These are phyloP conservation scores for Ochetophila trinervis DNA, from an alignment of 306 rosid species.

Conservation along the genomic window DNA sequence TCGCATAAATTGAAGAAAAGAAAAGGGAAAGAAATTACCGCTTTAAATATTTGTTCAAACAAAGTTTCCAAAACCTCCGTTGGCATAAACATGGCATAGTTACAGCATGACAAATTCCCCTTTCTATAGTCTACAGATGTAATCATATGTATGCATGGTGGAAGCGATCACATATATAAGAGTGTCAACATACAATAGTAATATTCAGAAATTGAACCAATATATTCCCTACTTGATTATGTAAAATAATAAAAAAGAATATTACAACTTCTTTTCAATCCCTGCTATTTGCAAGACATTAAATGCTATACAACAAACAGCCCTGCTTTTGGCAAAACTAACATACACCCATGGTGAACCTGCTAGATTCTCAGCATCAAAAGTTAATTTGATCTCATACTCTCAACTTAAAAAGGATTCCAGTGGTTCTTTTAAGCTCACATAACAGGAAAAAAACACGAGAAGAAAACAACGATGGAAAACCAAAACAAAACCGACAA, in stretches of 20 bases:
- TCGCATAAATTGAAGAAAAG: background rate
- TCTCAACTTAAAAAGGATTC: background rate
- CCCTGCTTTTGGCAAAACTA: background rate
- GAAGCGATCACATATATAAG: too few species aligned
- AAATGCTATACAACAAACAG: background rate
- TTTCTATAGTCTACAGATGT: background rate
- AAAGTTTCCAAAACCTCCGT: background rate
- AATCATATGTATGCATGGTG: too few species aligned
- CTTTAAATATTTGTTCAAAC: background rate
- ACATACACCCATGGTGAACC: background rate
- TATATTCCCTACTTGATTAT: too few species aligned
- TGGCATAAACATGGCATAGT: background rate
- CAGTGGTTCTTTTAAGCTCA: background rate
- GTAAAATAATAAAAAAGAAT: background rate
- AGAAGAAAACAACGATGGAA: too few species aligned
- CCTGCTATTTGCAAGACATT: background rate
- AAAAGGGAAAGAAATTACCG: background rate
- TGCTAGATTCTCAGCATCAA: background rate
- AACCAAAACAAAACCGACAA: too few species aligned
- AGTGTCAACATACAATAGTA: too few species aligned
- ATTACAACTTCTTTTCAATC: background rate
- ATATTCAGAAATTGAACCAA: too few species aligned
- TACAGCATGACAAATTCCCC: background rate
- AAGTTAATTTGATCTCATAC: background rate
- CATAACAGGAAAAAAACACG: too few species aligned